Evolutionary conservation across 495 filamentous ascomycete species (phyloP).

Genomic region (Poronia punctata): DNA sequence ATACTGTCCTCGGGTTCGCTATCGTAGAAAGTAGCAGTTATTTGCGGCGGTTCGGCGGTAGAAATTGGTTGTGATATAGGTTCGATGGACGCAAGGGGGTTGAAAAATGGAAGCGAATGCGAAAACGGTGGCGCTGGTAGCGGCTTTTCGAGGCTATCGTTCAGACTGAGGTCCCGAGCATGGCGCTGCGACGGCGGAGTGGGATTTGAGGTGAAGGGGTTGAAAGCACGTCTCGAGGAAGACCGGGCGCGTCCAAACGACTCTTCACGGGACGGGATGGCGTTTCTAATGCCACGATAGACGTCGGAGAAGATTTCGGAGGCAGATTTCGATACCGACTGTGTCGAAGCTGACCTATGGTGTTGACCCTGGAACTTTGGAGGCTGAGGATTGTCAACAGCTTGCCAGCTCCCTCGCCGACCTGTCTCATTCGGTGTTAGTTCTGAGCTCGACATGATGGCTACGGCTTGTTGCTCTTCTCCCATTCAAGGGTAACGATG

Average conservation of each 20-base stretch:
- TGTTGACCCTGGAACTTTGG: conserved; percentile 33
- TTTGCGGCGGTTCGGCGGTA: not conserved
- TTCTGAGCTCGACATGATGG: conserved; percentile 2
- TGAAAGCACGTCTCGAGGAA: conserved; percentile 26
- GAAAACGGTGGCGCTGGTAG: conserved; percentile 44
- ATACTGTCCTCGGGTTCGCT: conserved; percentile 15
- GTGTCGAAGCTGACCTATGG: conserved; percentile 14
- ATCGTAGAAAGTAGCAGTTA: conserved; percentile 6
- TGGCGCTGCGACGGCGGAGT: conserved; percentile 27
- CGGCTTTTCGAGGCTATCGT: conserved; percentile 46
- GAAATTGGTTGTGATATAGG: too few species aligned
- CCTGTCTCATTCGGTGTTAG: conserved; percentile 6
- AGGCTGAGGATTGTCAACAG: conserved; percentile 22
- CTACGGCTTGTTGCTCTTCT: not conserved
- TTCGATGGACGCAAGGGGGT: conserved; percentile 27
- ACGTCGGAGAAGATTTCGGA: conserved; percentile 42
- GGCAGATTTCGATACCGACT: conserved; percentile 26
- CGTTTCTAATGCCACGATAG: conserved; percentile 43
- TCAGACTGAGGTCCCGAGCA: conserved; percentile 43
- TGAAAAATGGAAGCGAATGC: conserved; percentile 29
- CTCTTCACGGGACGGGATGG: conserved; percentile 36
- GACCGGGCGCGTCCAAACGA: conserved; percentile 18
- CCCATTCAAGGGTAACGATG: too few species aligned
- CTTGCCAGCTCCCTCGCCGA: conserved; percentile 9
- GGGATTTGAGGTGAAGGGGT: conserved; percentile 16